Evolutionary conservation across 1,139 yeast species (phyloP).

Genomic region (Yamadazyma trypodendri): DNA sequence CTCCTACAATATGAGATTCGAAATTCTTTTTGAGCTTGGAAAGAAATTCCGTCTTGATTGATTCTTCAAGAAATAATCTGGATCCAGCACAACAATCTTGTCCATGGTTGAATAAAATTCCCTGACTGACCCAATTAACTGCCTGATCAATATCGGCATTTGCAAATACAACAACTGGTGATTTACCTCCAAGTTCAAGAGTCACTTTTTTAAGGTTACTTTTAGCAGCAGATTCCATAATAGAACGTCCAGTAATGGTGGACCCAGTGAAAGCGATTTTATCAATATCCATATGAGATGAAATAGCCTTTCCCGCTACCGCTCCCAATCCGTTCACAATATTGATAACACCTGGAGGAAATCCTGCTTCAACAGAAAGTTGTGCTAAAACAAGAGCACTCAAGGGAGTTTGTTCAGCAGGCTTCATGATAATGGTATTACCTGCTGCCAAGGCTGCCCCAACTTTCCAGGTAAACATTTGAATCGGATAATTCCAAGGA

Average conservation of each 20-base stretch:
- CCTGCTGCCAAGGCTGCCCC: slow-evolving; percentile 37
- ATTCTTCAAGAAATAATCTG: slow-evolving; percentile 43
- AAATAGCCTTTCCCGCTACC: slow-evolving; percentile 31
- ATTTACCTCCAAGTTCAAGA: slow-evolving; percentile 89
- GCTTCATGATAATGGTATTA: slow-evolving; percentile 33
- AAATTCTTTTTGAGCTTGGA: slow-evolving; percentile 34
- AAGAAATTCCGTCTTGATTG: slow-evolving; percentile 49
- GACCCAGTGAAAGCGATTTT: slow-evolving; percentile 35
- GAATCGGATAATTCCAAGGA: slow-evolving; percentile 40
- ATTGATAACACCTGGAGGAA: slow-evolving; percentile 36
- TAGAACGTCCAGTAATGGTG: slow-evolving; percentile 32
- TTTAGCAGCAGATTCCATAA: slow-evolving; percentile 34
- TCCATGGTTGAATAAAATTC: slow-evolving; percentile 74
- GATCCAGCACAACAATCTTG: slow-evolving; percentile 50
- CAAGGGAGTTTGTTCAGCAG: slow-evolving; percentile 36
- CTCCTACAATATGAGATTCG: slow-evolving; percentile 53
- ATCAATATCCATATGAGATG: slow-evolving; percentile 30
- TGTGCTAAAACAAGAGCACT: slow-evolving; percentile 31
- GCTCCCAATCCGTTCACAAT: slow-evolving; percentile 33
- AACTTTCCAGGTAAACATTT: slow-evolving; percentile 38
- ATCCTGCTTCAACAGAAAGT: slow-evolving; percentile 29
- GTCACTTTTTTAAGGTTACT: slow-evolving; percentile 64
- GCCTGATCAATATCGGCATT: slow-evolving; percentile 80
- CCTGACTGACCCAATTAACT: slow-evolving; percentile 81
- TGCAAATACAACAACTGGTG: slow-evolving; percentile 67